These are phyloP conservation scores for Colletotrichum sp. DNA, from an alignment of 2,329 filamentous ascomycete species.

Conservation along the genomic window DNA sequence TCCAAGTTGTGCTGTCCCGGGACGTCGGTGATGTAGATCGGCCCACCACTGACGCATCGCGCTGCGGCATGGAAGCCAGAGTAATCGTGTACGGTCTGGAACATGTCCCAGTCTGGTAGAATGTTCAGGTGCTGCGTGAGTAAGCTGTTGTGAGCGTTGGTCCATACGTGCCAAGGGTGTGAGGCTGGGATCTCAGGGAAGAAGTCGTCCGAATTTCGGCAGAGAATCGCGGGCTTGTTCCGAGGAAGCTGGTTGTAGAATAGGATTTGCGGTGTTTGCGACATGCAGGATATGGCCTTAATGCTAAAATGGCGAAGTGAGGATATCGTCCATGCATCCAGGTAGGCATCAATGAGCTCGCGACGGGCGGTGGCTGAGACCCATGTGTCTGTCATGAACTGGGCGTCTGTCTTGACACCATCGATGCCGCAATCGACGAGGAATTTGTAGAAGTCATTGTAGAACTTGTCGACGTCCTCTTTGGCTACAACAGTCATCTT, in stretches of 20 bases:
- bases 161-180: slow-evolving; percentile 95
- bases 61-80: slow-evolving; percentile 89
- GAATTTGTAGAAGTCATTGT: slow-evolving; percentile 90
- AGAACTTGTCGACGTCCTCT: slow-evolving; percentile 78
- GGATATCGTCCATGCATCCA: slow-evolving; percentile 85
- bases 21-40: slow-evolving; percentile 91
- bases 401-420: slow-evolving; percentile 90
- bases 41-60: slow-evolving; percentile 87
- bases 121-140: slow-evolving; percentile 86
- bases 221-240: slow-evolving; percentile 74
- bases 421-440: slow-evolving; percentile 77
- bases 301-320: slow-evolving; percentile 79
- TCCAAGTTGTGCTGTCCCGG: slow-evolving; percentile 80
- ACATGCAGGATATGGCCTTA: slow-evolving; percentile 93
- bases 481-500: slow-evolving; percentile 76
- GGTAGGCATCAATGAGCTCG: slow-evolving; percentile 75
- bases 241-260: slow-evolving; percentile 83
- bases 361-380: slow-evolving; percentile 72
- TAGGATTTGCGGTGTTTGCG: slow-evolving; percentile 82
- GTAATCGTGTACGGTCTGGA: slow-evolving; percentile 69
- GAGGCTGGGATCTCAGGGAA: slow-evolving; percentile 82
- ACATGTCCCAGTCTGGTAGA: slow-evolving; percentile 83
- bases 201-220: slow-evolving; percentile 91
- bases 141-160: slow-evolving; percentile 88
- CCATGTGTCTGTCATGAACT: slow-evolving; percentile 86